Conservation (phyloP, 2,329 filamentous ascomycete genomes). For the Penicillium brasilianum region DNA sequence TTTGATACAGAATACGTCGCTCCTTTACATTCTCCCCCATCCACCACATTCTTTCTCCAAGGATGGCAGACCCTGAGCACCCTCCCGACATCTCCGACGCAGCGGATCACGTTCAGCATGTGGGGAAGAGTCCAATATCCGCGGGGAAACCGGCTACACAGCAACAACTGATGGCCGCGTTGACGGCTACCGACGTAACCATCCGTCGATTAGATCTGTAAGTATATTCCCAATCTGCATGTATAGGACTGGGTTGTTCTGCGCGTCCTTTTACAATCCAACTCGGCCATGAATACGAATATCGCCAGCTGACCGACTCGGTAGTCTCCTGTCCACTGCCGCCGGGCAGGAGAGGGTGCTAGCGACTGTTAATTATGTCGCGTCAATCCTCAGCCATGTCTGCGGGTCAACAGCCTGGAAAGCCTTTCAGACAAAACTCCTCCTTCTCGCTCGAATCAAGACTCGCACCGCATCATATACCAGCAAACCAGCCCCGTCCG, state of each 20-base stretch:
- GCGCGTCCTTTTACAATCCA: neutral
- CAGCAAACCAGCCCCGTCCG: conserved; percentile 36
- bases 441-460: conserved; percentile 46
- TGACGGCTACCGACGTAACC: conserved; percentile 36
- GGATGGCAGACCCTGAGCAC: conserved; percentile 31
- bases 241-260: neutral
- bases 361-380: conserved; percentile 70
- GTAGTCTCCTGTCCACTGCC: conserved; percentile 69
- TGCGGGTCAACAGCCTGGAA: conserved; percentile 57
- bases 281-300: neutral
- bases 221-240: conserved; percentile 4
- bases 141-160: conserved; percentile 32
- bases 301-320: conserved; percentile 9
- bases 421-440: conserved; percentile 49
- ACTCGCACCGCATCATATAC: conserved; percentile 14
- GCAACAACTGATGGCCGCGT: conserved; percentile 34
- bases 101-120: conserved; percentile 23
- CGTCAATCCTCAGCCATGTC: conserved; percentile 66
- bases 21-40: conserved; percentile 10
- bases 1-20: conserved; percentile 1
- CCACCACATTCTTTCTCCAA: neutral
- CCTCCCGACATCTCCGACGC: conserved; percentile 21
- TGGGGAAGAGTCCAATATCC: conserved; percentile 24
- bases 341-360: conserved; percentile 72
- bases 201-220: conserved; percentile 40